These are phyloP conservation scores for Trichoderma virens DNA, from an alignment of 495 filamentous ascomycete species.

Conservation along the genomic window DNA sequence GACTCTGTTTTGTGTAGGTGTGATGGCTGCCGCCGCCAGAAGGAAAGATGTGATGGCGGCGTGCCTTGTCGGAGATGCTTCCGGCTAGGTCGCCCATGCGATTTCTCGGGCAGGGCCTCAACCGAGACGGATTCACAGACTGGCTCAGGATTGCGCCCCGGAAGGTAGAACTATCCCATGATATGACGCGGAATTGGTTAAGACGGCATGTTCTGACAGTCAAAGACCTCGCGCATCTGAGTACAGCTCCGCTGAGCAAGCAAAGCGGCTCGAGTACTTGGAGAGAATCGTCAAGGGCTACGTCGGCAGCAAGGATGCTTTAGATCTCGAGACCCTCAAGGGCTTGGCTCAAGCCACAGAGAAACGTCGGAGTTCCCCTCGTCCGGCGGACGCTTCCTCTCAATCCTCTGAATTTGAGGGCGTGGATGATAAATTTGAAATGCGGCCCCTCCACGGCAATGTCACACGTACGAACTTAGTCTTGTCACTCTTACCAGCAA, in stretches of 20 bases:
- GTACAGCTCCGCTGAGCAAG: neutral
- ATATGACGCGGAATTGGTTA: neutral
- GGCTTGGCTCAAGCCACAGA: neutral
- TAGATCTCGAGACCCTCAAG: neutral
- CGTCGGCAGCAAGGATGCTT: conserved; percentile 4
- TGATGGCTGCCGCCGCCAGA: conserved; percentile 12
- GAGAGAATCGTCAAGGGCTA: conserved; percentile 4
- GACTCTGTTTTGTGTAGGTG: neutral
- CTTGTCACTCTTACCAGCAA: conserved; percentile 17
- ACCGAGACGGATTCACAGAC: conserved; percentile 25
- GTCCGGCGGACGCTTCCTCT: neutral
- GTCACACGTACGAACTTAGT: conserved; percentile 25
- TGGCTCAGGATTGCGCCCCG: neutral
- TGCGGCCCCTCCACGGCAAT: conserved; percentile 20
- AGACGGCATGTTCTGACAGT: neutral
- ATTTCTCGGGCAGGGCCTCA: conserved; percentile 34
- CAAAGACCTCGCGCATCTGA: neutral
- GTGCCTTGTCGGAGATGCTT: conserved; percentile 43
- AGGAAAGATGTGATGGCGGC: conserved; percentile 39
- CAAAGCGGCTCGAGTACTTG: neutral
- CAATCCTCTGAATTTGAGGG: conserved; percentile 6
- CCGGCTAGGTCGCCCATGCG: conserved; percentile 41
- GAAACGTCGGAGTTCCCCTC: neutral
- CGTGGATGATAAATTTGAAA: neutral
- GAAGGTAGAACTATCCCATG: neutral